These are phyloP conservation scores for Silybum marianum DNA, from an alignment of 129 eudicot genomes.

Conservation along the genomic window DNA sequence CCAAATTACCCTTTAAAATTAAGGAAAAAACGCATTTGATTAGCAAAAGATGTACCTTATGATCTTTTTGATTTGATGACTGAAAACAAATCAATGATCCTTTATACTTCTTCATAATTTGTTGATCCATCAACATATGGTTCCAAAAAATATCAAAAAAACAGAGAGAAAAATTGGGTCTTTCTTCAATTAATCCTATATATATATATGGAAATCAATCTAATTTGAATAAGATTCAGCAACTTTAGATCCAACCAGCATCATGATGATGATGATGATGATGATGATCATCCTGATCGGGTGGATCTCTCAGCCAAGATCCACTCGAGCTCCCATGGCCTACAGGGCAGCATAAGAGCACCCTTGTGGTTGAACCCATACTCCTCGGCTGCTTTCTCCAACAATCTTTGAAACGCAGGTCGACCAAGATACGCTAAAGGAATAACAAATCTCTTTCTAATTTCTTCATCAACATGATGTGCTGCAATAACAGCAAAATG, in stretches of 20 bases:
- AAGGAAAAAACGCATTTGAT: not conserved
- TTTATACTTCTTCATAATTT: not conserved
- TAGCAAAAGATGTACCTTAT: not conserved
- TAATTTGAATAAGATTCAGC: not conserved
- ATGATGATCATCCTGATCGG: not conserved
- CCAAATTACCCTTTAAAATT: not conserved
- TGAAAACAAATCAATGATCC: not conserved
- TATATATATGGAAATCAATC: not conserved
- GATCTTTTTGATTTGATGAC: not conserved
- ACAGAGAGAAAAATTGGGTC: not conserved
- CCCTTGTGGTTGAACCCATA: constrained; percentile 37
- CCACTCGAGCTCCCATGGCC: constrained; percentile 37
- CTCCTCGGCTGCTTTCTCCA: constrained; percentile 45
- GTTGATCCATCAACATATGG: not conserved
- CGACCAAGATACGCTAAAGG: constrained; percentile 26
- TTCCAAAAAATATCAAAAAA: not conserved
- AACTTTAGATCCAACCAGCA: constrained; percentile 22
- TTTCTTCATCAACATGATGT: constrained; percentile 19
- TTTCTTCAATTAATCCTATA: not conserved
- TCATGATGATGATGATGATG: not conserved
- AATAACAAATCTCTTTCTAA: constrained; percentile 28
- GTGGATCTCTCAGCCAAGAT: constrained; percentile 17
- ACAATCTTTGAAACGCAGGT: constrained; percentile 30
- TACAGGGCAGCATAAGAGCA: constrained; percentile 36
- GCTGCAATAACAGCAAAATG: constrained; percentile 41